Conservation (phyloP, 2,329 filamentous ascomycete species). For the Xylariaceae sp. region DNA sequence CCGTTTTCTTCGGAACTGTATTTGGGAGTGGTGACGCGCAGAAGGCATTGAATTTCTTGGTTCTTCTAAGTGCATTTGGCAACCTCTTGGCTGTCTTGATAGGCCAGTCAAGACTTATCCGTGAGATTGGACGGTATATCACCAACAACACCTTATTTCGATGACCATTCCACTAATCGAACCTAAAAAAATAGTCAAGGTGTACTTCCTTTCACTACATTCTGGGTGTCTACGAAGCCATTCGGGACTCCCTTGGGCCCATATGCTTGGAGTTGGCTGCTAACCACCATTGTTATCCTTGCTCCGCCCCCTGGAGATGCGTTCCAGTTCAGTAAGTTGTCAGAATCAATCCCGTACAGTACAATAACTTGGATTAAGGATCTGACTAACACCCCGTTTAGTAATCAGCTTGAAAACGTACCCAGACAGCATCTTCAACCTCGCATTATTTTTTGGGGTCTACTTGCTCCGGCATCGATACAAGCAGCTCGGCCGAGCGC, state of each 20-base stretch:
- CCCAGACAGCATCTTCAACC: constrained; percentile 62
- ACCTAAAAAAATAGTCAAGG: constrained; percentile 53
- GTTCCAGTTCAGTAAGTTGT: constrained; percentile 61
- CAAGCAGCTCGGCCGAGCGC: constrained; percentile 53
- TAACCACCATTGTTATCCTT: constrained; percentile 65
- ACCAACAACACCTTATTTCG: background rate
- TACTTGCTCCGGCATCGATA: constrained; percentile 63
- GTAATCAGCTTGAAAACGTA: constrained; percentile 66
- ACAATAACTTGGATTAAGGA: no score
- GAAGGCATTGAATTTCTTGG: constrained; percentile 61
- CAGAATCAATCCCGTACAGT: no score
- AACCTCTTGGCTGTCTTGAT: constrained; percentile 62
- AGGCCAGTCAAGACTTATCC: constrained; percentile 60
- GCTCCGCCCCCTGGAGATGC: constrained; percentile 67
- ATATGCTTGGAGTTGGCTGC: constrained; percentile 60
- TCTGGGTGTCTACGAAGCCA: constrained; percentile 67
- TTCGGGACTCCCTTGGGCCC: constrained; percentile 68
- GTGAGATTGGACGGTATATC: constrained; percentile 61
- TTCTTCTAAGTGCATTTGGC: constrained; percentile 63
- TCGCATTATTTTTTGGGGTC: constrained; percentile 62
- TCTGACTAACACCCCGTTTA: constrained; percentile 33
- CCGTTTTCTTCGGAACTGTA: constrained; percentile 63
- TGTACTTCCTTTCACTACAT: constrained; percentile 60
- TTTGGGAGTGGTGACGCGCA: constrained; percentile 57
- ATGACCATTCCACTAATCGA: background rate